Base-by-base conservation (phyloP, 2,329 filamentous ascomycete species). In the Sclerotinia subarctica region DNA sequence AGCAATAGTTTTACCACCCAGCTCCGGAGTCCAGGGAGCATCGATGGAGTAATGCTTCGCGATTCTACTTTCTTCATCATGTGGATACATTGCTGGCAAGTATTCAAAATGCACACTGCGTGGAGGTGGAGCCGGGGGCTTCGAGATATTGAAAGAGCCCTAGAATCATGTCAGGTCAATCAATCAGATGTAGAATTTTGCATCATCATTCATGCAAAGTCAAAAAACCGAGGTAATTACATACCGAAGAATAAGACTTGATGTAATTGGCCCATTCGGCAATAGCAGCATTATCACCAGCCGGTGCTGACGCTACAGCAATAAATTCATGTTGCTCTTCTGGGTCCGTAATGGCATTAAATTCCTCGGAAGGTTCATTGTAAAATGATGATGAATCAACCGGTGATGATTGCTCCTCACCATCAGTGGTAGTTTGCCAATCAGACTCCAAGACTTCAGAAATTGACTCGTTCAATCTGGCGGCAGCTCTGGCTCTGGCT, bases 121-220 rank as follows among this genome's bases (percentile, higher is more conserved):
- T 21, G 71, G 71, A 21, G 77, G 77, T 53, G 77, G 77, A 26
- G 74, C 67, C n/a, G 78, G 78, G 21, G 78, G 78, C 56, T 74
- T 74, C 3, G 71, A 75, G 49, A 78, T 62, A 60, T 77, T 79
- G 67, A 73, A 79, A 24, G 74, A 72, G 5, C 78, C 78, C 75
- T 79, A n/a, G 1, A 46, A n/a, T 29, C 11, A 53, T 6, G 26
- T 70, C n/a, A 71, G 67, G 59, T 29, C 32, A 29, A 59, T 65
- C 4, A 29, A 17, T 17, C 11, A 26, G 3, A 10, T 35, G 35
- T 44, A 0, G 7, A 58, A 26, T 13, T 56, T 32, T 11, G 15
- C 29, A 58, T 19, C 1, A 49, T 44, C 32, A 29, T 42, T 32
- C 10, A 59, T 24, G 15, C 5, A 32, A 35, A 64, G 24, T 19